These are phyloP conservation scores for Marasmius oreades DNA, from an alignment of 1,284 basidiomycete species.

Conservation along the genomic window DNA sequence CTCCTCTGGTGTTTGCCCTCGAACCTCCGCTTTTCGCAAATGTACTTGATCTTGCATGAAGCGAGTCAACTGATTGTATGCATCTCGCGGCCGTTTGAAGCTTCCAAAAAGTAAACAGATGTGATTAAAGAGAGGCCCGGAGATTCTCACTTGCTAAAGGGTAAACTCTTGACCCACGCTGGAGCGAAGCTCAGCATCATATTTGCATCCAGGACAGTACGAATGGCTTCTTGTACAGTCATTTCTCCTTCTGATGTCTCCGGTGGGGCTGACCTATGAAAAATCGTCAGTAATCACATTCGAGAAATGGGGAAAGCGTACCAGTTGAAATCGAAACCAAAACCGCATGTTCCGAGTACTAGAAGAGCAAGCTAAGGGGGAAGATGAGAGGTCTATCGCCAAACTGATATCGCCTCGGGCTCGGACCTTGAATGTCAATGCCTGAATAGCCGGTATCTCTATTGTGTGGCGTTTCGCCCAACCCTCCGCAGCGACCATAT, in stretches of 20 bases:
- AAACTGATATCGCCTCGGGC: neutral
- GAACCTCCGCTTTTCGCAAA: slow-evolving; percentile 2
- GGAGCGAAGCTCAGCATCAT: slow-evolving; percentile 12
- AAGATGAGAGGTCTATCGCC: neutral
- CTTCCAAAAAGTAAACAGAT: neutral
- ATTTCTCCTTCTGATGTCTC: slow-evolving; percentile 4
- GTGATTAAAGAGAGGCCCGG: neutral
- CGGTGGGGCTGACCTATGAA: slow-evolving; percentile 11
- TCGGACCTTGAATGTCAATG: slow-evolving; percentile 10
- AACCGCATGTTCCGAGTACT: slow-evolving; percentile 10
- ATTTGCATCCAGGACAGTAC: slow-evolving; percentile 7
- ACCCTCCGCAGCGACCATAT: slow-evolving; percentile 10
- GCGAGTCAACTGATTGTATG: slow-evolving; percentile 8
- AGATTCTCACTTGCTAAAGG: slow-evolving; percentile 6
- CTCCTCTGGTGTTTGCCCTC: neutral
- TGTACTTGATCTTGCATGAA: slow-evolving; percentile 16
- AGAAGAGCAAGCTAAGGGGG: slow-evolving; percentile 5
- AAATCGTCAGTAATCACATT: neutral
- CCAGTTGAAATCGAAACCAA: slow-evolving; percentile 13
- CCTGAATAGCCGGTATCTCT: slow-evolving; percentile 1
- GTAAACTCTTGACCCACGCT: slow-evolving; percentile 6
- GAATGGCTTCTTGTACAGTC: slow-evolving; percentile 12
- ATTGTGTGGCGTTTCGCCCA: slow-evolving; percentile 5
- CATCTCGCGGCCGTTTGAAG: slow-evolving; percentile 15
- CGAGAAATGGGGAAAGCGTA: neutral